These are phyloP conservation scores for Mitragyna speciosa DNA, from an alignment of 257 asterid genomes.

Conservation along the genomic window DNA sequence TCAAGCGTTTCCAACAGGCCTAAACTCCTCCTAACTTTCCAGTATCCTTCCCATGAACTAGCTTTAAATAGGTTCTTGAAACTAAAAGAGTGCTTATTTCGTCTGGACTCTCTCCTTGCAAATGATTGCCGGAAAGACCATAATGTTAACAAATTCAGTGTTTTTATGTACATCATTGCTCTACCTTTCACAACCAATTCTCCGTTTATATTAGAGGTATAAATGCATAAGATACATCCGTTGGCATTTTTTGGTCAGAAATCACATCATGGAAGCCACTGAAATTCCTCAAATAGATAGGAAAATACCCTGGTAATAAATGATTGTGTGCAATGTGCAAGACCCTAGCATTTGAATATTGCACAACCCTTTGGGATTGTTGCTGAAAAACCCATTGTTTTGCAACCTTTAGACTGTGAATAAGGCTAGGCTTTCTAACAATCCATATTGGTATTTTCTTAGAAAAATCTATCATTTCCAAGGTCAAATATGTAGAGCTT, in stretches of 20 bases:
- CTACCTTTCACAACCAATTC: slow-evolving; percentile 25
- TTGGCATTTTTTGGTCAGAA: not conserved
- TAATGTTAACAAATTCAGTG: slow-evolving; percentile 18
- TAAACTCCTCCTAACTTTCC: not conserved
- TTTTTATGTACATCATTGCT: slow-evolving; percentile 9
- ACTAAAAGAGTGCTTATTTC: slow-evolving; percentile 10
- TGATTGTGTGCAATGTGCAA: slow-evolving; percentile 28
- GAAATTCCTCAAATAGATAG: slow-evolving; percentile 15
- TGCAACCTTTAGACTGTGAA: slow-evolving; percentile 13
- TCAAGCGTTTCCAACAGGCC: slow-evolving; percentile 23
- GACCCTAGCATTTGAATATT: slow-evolving; percentile 20
- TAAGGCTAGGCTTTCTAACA: not conserved
- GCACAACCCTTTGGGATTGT: slow-evolving; percentile 20
- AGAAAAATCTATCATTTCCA: slow-evolving; percentile 22
- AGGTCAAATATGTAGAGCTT: slow-evolving; percentile 23
- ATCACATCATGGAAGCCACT: not conserved
- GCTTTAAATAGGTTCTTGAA: slow-evolving; percentile 20
- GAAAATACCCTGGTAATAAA: slow-evolving; percentile 27
- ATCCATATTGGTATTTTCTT: slow-evolving; percentile 24
- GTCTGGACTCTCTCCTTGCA: slow-evolving; percentile 11
- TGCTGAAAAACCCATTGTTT: slow-evolving; percentile 15
- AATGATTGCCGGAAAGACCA: slow-evolving; percentile 22
- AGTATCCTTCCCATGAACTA: slow-evolving; percentile 13
- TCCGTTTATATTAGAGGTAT: not conserved
- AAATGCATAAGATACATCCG: not conserved